These are phyloP conservation scores for Hypericum perforatum DNA, from an alignment of 345 rosid genomes.

Conservation along the genomic window DNA sequence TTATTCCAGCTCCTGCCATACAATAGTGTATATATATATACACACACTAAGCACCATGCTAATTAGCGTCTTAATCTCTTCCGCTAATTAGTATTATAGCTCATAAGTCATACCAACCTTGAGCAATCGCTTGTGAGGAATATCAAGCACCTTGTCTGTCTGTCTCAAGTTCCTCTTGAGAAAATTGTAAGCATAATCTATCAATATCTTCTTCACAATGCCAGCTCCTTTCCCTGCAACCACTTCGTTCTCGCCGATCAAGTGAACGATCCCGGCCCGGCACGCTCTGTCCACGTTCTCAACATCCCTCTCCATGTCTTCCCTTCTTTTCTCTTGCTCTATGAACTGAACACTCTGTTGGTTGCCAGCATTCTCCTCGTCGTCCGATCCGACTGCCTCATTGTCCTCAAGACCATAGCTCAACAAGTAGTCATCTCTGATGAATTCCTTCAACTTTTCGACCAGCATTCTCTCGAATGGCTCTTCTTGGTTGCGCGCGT, in stretches of 20 bases:
- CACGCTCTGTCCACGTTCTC: neutral
- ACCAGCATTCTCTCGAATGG: conserved; percentile 25
- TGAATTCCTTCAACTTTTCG: conserved; percentile 23
- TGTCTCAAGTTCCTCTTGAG: conserved; percentile 6
- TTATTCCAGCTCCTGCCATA: no score
- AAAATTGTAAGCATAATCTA: conserved; percentile 9
- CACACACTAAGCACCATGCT: no score
- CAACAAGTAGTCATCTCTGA: neutral
- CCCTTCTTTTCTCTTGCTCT: no score
- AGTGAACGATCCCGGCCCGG: neutral
- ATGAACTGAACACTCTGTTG: no score
- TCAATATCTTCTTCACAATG: conserved; percentile 1
- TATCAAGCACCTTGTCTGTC: conserved; percentile 5
- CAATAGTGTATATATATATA: no score
- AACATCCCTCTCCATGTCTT: neutral
- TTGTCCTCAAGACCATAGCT: neutral
- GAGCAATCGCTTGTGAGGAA: conserved; percentile 4
- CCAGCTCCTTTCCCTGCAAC: conserved; percentile 1
- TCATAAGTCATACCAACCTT: conserved; percentile 9
- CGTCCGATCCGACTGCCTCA: no score
- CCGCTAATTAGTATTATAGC: neutral
- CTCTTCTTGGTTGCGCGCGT: conserved; percentile 19
- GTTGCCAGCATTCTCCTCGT: no score
- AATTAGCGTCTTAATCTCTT: no score
- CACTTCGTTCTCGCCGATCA: conserved; percentile 9